phyloP scores from a whole-genome alignment of 2,329 filamentous ascomycete species.

The Chalaropsis ovoidea region DNA sequence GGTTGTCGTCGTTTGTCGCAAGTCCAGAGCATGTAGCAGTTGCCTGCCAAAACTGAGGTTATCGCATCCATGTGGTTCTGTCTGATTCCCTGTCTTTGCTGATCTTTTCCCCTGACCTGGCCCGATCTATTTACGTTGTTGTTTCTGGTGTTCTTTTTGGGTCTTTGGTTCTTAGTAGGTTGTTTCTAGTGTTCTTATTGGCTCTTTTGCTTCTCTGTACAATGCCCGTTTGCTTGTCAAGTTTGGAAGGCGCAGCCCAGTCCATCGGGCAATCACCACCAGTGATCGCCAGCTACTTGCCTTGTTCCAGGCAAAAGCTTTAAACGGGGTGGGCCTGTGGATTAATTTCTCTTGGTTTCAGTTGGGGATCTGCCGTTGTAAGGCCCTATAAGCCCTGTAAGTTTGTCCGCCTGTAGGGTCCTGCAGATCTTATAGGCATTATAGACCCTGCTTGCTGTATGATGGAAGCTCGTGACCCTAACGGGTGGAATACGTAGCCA shows the following conservation, averaged over 20 bases:
- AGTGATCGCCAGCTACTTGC: neutral
- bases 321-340: neutral
- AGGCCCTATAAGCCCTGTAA: constrained; percentile 12
- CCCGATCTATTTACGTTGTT: neutral
- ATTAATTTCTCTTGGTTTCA: constrained; percentile 14
- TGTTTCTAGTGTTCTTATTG: neutral
- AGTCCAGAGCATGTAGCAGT: neutral
- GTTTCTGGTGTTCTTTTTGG: neutral
- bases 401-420: neutral
- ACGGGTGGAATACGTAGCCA: neutral
- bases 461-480: constrained; percentile 2
- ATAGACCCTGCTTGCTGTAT: neutral
- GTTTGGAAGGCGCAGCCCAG: neutral
- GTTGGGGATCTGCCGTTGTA: constrained; percentile 10
- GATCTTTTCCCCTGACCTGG: neutral
- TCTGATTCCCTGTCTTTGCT: neutral
- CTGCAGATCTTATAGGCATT: constrained; percentile 12
- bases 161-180: neutral
- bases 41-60: neutral
- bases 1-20: neutral
- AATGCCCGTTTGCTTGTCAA: neutral
- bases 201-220: neutral
- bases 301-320: neutral
- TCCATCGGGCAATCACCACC: neutral
- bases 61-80: neutral